Conservation (phyloP, 129 eudicot genomes). For the Artemisia tridentata region DNA sequence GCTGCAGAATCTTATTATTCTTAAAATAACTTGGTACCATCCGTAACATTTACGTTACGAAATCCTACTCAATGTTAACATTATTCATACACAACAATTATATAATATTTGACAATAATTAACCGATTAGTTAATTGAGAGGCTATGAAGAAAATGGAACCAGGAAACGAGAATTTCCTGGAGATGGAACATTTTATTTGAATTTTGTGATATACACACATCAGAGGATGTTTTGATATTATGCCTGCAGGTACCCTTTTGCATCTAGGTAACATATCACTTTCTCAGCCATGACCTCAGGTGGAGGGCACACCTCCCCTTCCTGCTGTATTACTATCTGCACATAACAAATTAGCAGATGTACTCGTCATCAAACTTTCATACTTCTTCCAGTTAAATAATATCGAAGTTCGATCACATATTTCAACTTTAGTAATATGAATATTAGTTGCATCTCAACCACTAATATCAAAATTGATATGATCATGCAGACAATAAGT, state of each 20-base stretch:
- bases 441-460: not conserved
- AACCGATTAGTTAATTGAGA: conserved; percentile 18
- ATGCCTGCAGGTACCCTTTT: conserved; percentile 73
- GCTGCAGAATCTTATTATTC: not conserved
- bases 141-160: not conserved
- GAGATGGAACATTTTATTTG: conserved; percentile 10
- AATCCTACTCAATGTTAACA: conserved; percentile 11
- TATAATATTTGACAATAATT: conserved; percentile 12
- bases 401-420: not conserved
- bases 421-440: not conserved
- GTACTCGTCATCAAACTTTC: not conserved
- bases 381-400: not conserved
- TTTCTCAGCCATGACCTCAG: conserved; percentile 61
- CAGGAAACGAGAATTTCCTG: conserved; percentile 55
- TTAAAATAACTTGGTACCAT: not conserved
- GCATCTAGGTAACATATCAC: conserved; percentile 67
- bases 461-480: not conserved
- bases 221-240: conserved; percentile 13
- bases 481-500: not conserved
- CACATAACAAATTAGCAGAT: conserved; percentile 3
- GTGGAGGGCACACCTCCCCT: conserved; percentile 58
- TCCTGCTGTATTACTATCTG: conserved; percentile 73
- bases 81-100: conserved; percentile 17
- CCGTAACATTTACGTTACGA: conserved; percentile 9
- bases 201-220: conserved; percentile 5